Base-by-base conservation (phyloP, 345 rosid species). In the Capsella bursapastoris region DNA sequence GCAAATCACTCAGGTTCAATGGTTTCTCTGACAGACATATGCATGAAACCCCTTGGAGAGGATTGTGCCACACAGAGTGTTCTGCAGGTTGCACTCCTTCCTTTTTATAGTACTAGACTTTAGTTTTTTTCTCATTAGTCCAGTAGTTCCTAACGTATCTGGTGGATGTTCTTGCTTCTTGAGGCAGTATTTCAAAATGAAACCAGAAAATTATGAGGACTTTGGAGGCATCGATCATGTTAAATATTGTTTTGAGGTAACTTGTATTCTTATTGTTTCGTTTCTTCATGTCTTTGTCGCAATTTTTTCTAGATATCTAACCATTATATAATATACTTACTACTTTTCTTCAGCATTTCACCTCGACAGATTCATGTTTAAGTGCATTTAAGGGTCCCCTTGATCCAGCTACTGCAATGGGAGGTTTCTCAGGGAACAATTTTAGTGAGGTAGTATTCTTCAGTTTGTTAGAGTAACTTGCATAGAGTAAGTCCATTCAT, bases 371-470 rank as follows among this genome's bases (percentile, higher is more conserved):
- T 10, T 53, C 84, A 64, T 94, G 98, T 79, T 71, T 87, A 90
- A 90, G 98, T 78, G 97, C 98, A 53, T 94, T 90, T 80, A 94
- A 94, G 81, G 98, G 87, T 41, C 98, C 98, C 13, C 89, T 94
- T 60, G 97, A 94, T 84, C 98, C 98, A 82, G 90, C 86, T 79
- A 89, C 96, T 70, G 87, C 90, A 59, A 70, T 94, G 75, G 98
- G 98, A 83, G 98, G 98, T 75, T 91, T 91, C 80, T 79, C 86
- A 47, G 93, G 96, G 79, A 94, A 82, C 83, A 89, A 83, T 84
- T 94, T 83, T 64, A 85, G 86, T 38, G 93, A 95, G 97, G 99
- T 92, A 83, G 57, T 43, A 56, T 60, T 64, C 70, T 79, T 49
- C 64, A 37, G 44, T 57, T 34, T 60, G 62, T 34, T 9, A 72